These are phyloP conservation scores for Claviceps africana DNA, from an alignment of 2,329 filamentous ascomycete species.

Conservation along the genomic window DNA sequence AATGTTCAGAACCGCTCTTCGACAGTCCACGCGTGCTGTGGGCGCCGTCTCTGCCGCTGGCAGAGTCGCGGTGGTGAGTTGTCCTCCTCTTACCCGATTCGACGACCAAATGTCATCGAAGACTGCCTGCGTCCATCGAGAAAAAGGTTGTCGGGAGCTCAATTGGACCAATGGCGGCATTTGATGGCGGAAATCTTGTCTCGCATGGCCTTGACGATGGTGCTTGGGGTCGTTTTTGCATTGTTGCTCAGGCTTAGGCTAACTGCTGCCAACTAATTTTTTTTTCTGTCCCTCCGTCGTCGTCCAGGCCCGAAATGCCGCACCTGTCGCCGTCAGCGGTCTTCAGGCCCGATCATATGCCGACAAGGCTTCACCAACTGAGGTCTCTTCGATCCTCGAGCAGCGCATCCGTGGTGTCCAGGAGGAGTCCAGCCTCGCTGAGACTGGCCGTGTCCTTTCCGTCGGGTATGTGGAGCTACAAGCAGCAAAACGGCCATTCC, in stretches of 20 bases:
- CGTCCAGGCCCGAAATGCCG: conserved; percentile 68
- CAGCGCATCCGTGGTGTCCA: conserved; percentile 97
- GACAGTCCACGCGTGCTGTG: conserved; percentile 90
- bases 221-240: conserved; percentile 11
- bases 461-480: conserved; percentile 67
- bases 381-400: conserved; percentile 98
- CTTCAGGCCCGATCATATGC: conserved; percentile 66
- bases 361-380: conserved; percentile 86
- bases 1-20: conserved; percentile 98
- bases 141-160: conserved; percentile 17
- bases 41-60: conserved; percentile 83
- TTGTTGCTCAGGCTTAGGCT: conserved; percentile 36
- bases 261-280: conserved; percentile 22
- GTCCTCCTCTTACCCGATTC: conserved; percentile 26
- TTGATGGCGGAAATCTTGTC: neutral
- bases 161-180: conserved; percentile 19
- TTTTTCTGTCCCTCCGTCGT: conserved; percentile 25
- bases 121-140: conserved; percentile 18
- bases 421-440: conserved; percentile 89
- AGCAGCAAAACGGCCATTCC: neutral
- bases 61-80: conserved; percentile 89
- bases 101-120: conserved; percentile 33
- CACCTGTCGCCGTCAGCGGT: conserved; percentile 59
- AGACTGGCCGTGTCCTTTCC: conserved; percentile 97
- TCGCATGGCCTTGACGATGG: neutral